A percentile compares a stretch with the other conserved stretches of the same genome.
Evolutionary conservation across 345 rosid genomes (phyloP).

Genomic region (Arabidopsis arenosa): DNA sequence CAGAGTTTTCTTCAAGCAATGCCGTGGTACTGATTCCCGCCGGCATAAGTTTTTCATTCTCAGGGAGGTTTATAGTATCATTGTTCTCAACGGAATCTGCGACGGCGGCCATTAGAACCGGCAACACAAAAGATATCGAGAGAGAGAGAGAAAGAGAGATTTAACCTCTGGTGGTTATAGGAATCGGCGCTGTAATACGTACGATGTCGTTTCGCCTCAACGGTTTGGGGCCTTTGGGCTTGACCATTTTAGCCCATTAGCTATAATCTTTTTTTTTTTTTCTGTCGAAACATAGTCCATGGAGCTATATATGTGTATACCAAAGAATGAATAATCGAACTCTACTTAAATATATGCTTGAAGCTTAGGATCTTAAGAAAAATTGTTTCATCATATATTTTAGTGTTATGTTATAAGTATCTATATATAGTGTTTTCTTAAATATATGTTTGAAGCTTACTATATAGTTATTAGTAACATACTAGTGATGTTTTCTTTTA

Average conservation of each 20-base stretch:
- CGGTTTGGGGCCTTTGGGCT: constrained; percentile 17
- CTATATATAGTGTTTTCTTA: too few species aligned
- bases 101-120: constrained; percentile 45
- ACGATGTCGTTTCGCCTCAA: not conserved
- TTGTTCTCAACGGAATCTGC: constrained; percentile 41
- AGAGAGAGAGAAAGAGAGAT: constrained; percentile 2
- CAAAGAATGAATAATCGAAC: too few species aligned
- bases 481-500: too few species aligned
- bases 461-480: too few species aligned
- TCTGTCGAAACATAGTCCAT: not conserved
- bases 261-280: not conserved
- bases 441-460: too few species aligned
- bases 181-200: not conserved
- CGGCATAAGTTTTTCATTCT: constrained; percentile 12
- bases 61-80: constrained; percentile 12
- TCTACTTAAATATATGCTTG: too few species aligned
- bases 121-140: not conserved
- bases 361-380: too few species aligned
- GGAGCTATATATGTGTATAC: too few species aligned
- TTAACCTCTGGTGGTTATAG: constrained; percentile 24
- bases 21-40: constrained; percentile 8
- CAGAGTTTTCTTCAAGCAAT: constrained; percentile 16
- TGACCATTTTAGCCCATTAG: constrained; percentile 3
- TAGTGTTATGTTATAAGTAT: too few species aligned
- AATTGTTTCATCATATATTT: too few species aligned